Evolutionary conservation across 176 grass and related monocot genomes (phyloP).

Genomic region (Aegilops umbellulata): DNA sequence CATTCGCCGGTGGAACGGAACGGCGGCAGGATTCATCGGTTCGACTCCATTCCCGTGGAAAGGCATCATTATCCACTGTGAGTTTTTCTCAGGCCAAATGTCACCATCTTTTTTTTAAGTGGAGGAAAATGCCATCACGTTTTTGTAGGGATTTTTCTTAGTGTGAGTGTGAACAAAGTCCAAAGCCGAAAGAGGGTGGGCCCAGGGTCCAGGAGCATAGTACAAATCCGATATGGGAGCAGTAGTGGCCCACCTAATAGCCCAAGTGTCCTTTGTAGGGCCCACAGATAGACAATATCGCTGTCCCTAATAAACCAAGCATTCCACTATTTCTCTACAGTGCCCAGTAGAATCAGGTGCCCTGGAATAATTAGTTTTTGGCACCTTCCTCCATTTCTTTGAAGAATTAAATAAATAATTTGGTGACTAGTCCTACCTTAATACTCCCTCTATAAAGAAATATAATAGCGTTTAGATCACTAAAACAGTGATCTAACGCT

Average conservation of each 20-base stretch:
- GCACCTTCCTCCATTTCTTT: no score
- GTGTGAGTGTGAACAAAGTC: constrained; percentile 1
- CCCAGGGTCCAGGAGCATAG: neutral
- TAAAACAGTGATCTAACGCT: no score
- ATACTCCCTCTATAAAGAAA: no score
- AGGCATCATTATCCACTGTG: no score
- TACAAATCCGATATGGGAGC: no score
- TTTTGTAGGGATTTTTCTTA: no score
- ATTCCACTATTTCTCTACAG: neutral
- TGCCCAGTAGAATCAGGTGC: neutral
- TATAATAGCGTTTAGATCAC: no score
- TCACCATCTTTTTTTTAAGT: no score
- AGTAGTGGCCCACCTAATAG: constrained; percentile 12
- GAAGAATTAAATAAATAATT: neutral
- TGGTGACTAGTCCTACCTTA: no score
- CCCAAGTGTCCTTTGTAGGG: constrained; percentile 26
- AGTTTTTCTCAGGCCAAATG: no score
- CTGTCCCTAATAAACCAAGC: neutral
- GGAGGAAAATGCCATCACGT: no score
- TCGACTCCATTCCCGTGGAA: neutral
- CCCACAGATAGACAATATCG: neutral
- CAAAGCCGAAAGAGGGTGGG: constrained; percentile 5
- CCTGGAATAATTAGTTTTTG: neutral
- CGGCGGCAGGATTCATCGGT: neutral
- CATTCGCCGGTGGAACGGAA: neutral